Evolutionary conservation across 441 rosid species (phyloP).

Genomic region (Brassica hybrid): DNA sequence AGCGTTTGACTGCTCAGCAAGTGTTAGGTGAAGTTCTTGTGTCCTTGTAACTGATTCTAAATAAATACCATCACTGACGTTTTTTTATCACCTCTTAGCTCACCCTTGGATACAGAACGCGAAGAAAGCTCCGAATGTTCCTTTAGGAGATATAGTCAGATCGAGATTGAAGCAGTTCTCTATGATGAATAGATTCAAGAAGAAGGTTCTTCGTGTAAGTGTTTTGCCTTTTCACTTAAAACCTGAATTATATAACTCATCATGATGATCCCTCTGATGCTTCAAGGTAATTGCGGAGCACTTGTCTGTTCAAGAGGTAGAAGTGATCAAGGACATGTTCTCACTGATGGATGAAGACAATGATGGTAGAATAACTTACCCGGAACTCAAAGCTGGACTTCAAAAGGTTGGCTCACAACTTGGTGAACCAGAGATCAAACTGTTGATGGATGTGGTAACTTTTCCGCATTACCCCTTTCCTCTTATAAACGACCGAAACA

Average conservation of each 20-base stretch:
- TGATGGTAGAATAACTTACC: slow-evolving; percentile 82
- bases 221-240: slow-evolving; percentile 2
- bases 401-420: slow-evolving; percentile 92
- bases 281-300: slow-evolving; percentile 93
- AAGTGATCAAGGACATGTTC: slow-evolving; percentile 92
- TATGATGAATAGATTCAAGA: slow-evolving; percentile 90
- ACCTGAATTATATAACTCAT: not conserved
- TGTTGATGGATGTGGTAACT: slow-evolving; percentile 96
- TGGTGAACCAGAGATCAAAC: slow-evolving; percentile 91
- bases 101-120: slow-evolving; percentile 94
- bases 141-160: slow-evolving; percentile 95
- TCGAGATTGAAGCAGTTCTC: slow-evolving; percentile 92
- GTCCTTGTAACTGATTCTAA: too few species aligned
- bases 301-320: slow-evolving; percentile 84
- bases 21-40: too few species aligned
- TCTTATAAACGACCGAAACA: slow-evolving; percentile 5
- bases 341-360: slow-evolving; percentile 81
- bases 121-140: slow-evolving; percentile 96
- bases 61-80: too few species aligned
- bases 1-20: too few species aligned
- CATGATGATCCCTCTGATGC: slow-evolving; percentile 30
- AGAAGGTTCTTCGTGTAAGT: slow-evolving; percentile 83
- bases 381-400: slow-evolving; percentile 86
- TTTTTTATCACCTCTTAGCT: slow-evolving; percentile 44
- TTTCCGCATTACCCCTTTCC: not conserved